phyloP scores from a whole-genome alignment of 805 yeast genomes.

The Ogataea corticis region DNA sequence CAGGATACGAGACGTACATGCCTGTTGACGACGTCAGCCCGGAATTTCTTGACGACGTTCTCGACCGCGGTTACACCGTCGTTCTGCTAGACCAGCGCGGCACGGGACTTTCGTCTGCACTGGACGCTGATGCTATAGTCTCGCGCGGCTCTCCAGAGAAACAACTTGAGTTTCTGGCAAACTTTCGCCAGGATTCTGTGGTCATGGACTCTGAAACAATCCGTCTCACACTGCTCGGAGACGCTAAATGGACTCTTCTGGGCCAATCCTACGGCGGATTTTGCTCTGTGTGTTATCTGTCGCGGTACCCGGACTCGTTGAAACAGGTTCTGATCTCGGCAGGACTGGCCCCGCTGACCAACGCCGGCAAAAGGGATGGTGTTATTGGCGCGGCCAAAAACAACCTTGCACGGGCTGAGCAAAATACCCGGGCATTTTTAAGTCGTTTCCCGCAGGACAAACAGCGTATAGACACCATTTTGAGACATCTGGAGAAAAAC shows the following conservation, averaged over 20 bases:
- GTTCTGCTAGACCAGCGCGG: constrained; percentile 59
- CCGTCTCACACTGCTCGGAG: constrained; percentile 34
- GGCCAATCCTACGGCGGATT: constrained; percentile 64
- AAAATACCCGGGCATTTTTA: constrained; percentile 50
- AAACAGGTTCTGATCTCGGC: constrained; percentile 52
- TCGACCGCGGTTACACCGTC: constrained; percentile 24
- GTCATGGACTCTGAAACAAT: constrained; percentile 52
- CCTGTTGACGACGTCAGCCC: constrained; percentile 20
- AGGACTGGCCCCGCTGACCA: constrained; percentile 56
- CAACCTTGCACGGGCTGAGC: constrained; percentile 47
- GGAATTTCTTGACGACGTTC: constrained; percentile 16
- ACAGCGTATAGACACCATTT: constrained; percentile 38
- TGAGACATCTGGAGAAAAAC: constrained; percentile 34
- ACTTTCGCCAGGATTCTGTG: constrained; percentile 55
- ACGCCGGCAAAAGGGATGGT: neutral
- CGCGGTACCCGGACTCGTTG: constrained; percentile 42
- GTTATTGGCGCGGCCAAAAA: constrained; percentile 51
- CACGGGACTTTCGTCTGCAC: constrained; percentile 54
- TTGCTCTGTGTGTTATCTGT: constrained; percentile 48
- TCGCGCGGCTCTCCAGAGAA: constrained; percentile 21
- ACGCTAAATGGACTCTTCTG: constrained; percentile 47
- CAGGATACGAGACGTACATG: constrained; percentile 46
- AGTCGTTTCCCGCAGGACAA: constrained; percentile 49
- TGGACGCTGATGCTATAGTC: constrained; percentile 36
- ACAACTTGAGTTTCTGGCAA: constrained; percentile 41